A percentile compares a stretch with the other conserved stretches of the same genome.
Evolutionary conservation across 2,329 filamentous ascomycete species (phyloP).

Genomic region (Aspergillus novofumigatus): DNA sequence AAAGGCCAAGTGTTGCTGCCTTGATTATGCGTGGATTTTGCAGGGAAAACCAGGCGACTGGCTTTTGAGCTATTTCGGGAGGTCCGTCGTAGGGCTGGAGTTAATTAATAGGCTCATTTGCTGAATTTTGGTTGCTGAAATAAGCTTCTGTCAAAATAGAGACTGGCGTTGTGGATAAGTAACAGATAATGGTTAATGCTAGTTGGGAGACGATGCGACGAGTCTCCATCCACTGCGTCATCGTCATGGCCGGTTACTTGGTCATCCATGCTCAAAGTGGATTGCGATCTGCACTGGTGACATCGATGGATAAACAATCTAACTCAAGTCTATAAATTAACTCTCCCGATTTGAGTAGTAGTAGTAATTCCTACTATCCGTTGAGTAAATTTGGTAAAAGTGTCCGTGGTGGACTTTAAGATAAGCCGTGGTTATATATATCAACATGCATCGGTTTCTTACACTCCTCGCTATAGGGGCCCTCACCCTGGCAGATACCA

Average conservation of each 20-base stretch:
- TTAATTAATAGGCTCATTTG: no score
- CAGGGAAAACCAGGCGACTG: not conserved
- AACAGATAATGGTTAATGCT: not conserved
- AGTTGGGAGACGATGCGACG: not conserved
- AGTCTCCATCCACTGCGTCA: not conserved
- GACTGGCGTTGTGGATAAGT: no score
- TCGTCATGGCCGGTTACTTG: not conserved
- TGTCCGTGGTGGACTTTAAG: no score
- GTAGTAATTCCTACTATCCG: no score
- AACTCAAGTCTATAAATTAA: not conserved
- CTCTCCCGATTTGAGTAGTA: no score
- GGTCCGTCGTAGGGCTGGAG: no score
- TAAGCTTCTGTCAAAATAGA: no score
- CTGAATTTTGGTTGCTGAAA: no score
- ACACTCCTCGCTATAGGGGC: not conserved
- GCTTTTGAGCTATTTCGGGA: not conserved
- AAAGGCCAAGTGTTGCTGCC: no score
- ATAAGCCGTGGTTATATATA: not conserved
- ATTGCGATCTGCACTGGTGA: not conserved
- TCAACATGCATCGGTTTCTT: not conserved
- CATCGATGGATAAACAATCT: not conserved
- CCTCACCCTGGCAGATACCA: not conserved
- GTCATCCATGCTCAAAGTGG: not conserved
- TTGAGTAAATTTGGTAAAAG: not conserved
- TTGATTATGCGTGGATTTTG: not conserved